Conservation (phyloP, 2,329 filamentous ascomycete genomes). For the Metarhizium brunneum region DNA sequence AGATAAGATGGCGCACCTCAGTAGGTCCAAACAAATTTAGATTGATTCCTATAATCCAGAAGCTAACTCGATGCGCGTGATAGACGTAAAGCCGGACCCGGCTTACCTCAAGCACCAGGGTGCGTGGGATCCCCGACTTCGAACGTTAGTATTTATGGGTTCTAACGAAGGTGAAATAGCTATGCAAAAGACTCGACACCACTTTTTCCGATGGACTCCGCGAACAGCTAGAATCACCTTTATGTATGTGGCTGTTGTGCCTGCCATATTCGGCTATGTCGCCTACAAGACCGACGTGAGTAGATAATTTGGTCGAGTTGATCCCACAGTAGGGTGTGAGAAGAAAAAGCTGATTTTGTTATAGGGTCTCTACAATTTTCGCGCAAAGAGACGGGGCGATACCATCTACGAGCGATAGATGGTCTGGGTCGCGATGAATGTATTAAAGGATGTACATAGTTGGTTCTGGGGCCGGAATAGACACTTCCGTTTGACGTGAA, state of each 20-base stretch:
- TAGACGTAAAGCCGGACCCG: constrained; percentile 33
- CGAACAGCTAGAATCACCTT: constrained; percentile 74
- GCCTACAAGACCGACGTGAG: constrained; percentile 82
- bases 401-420: constrained; percentile 67
- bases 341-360: background rate
- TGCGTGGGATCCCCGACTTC: constrained; percentile 15
- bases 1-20: constrained; percentile 30
- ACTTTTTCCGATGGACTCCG: constrained; percentile 91
- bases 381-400: constrained; percentile 84
- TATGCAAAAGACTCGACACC: constrained; percentile 76
- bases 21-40: constrained; percentile 13
- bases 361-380: constrained; percentile 77
- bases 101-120: constrained; percentile 31
- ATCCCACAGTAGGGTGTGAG: background rate
- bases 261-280: constrained; percentile 58
- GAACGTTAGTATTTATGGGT: background rate
- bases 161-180: constrained; percentile 40
- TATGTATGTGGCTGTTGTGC: constrained; percentile 66
- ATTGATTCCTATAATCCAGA: background rate
- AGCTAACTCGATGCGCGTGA: constrained; percentile 15
- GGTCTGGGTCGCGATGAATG: constrained; percentile 7
- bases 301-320: constrained; percentile 15
- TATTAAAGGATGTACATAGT: constrained; percentile 31
- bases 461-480: constrained; percentile 17
- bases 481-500: constrained; percentile 1